Evolutionary conservation across 768 basidiomycete species (phyloP).

Genomic region (Sporobolomyces pararoseus): DNA sequence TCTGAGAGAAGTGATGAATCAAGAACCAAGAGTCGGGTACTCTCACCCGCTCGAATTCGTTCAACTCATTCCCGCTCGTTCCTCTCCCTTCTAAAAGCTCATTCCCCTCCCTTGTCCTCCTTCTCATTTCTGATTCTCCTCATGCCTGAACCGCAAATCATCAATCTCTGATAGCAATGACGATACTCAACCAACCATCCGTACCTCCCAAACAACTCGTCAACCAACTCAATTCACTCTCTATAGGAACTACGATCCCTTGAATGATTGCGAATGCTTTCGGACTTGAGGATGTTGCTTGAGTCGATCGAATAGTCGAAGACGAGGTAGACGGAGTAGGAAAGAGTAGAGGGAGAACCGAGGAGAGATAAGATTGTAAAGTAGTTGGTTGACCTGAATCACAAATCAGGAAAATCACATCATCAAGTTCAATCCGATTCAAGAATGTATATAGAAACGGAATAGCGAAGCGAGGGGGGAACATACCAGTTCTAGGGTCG

Average conservation of each 20-base stretch:
- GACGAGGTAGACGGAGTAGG: slow-evolving; percentile 45
- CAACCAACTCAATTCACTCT: slow-evolving; percentile 91
- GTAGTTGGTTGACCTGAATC: slow-evolving; percentile 66
- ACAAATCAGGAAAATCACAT: background rate
- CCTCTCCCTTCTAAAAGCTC: background rate
- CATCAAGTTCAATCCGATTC: background rate
- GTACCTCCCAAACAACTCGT: slow-evolving; percentile 84
- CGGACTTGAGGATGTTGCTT: too few relatives aligned
- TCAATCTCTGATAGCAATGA: slow-evolving; percentile 2
- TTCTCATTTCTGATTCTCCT: background rate
- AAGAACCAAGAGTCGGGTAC: background rate
- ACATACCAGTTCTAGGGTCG: background rate
- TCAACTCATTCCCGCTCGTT: background rate
- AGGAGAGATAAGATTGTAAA: slow-evolving; percentile 62
- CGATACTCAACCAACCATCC: slow-evolving; percentile 68
- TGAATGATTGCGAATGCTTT: slow-evolving; percentile 73
- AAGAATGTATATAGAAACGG: background rate
- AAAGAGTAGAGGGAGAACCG: slow-evolving; percentile 76
- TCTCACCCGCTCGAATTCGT: background rate
- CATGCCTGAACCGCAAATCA: background rate
- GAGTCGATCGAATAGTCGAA: background rate
- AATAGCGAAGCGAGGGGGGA: background rate
- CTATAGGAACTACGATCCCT: slow-evolving; percentile 74
- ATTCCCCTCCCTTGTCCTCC: background rate
- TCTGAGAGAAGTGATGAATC: background rate